phyloP scores from a whole-genome alignment of 306 rosid species.

The Cyclanthera cordifolia region DNA sequence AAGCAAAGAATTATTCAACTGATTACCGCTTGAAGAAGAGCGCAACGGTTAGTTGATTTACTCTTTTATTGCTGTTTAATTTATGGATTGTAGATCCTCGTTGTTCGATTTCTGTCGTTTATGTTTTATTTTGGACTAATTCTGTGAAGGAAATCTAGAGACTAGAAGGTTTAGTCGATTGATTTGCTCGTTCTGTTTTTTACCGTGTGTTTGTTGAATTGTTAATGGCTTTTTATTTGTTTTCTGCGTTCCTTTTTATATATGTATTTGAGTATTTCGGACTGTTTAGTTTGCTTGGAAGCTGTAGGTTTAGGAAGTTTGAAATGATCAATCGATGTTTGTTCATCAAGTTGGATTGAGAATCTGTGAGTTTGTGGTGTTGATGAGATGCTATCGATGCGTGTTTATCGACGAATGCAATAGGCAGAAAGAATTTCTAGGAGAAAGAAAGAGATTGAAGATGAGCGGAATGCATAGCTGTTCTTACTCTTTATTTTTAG shows the following conservation, averaged over 20 bases:
- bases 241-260: not conserved
- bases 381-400: not conserved
- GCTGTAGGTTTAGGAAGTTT: not conserved
- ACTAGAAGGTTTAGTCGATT: not conserved
- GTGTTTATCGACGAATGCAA: not conserved
- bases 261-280: not conserved
- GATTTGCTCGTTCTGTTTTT: not conserved
- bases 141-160: not conserved
- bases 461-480: constrained; percentile 12
- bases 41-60: constrained; percentile 24
- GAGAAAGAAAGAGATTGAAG: not conserved
- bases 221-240: not conserved
- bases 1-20: not conserved
- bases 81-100: constrained; percentile 9
- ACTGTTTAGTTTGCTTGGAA: not conserved
- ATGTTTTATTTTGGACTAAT: not conserved
- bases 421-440: not conserved
- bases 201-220: not conserved
- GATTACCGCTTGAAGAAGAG: not conserved
- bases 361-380: not conserved
- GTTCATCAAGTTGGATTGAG: not conserved
- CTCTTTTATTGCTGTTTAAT: constrained; percentile 18
- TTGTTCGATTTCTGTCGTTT: not conserved
- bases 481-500: constrained; percentile 26
- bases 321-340: not conserved